A percentile compares a stretch with the other conserved stretches of the same genome.
Evolutionary conservation across 2,329 filamentous ascomycete genomes (phyloP).

Genomic region (Colletotrichum cordylinicola): DNA sequence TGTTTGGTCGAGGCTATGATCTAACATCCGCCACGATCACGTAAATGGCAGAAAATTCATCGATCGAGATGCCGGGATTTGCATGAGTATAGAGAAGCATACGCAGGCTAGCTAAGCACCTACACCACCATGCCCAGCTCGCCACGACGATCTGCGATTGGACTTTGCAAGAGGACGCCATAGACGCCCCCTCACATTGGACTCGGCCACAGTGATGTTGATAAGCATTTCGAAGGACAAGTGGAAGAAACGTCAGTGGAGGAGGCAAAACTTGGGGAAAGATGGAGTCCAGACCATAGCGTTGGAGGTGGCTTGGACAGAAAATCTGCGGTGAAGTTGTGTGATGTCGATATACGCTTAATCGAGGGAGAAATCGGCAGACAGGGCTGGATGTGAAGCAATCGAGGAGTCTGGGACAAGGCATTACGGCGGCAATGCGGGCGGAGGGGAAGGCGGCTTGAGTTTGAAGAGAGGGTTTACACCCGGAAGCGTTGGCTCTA

Average conservation of each 20-base stretch:
- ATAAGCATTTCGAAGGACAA: neutral
- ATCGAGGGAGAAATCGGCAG: neutral
- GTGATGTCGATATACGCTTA: neutral
- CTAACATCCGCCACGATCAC: neutral
- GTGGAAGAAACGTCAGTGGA: neutral
- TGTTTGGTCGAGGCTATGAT: neutral
- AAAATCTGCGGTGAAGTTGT: neutral
- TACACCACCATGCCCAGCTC: neutral
- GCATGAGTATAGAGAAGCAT: no score
- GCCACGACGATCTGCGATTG: neutral
- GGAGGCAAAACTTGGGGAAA: neutral
- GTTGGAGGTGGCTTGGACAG: neutral
- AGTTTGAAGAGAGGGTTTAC: neutral
- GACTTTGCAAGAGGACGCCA: neutral
- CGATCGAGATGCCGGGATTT: neutral
- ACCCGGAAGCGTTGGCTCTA: neutral
- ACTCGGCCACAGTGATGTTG: neutral
- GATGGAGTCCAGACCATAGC: neutral
- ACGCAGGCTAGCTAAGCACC: no score
- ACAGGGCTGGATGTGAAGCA: neutral
- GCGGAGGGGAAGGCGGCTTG: neutral
- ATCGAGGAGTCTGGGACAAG: neutral
- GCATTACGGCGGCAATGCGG: neutral
- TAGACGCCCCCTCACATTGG: neutral
- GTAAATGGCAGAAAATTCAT: neutral